Conservation (phyloP, 495 filamentous ascomycete genomes). For the Penicillium angulare region DNA sequence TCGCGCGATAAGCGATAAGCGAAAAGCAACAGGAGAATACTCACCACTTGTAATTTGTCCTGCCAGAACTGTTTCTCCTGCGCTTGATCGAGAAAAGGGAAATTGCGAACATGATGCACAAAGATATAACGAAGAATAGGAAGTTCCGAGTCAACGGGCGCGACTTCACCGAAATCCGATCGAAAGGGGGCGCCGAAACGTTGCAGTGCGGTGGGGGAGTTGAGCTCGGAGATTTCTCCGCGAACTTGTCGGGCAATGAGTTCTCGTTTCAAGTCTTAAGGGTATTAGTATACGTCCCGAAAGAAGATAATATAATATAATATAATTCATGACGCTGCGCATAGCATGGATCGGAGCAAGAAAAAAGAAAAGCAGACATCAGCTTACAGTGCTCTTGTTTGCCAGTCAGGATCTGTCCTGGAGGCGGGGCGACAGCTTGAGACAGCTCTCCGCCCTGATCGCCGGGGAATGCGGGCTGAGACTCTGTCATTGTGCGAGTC, state of each 20-base stretch:
- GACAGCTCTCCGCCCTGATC: not conserved
- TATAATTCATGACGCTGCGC: too few relatives aligned
- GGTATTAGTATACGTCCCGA: too few relatives aligned
- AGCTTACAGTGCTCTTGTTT: slow-evolving; percentile 95
- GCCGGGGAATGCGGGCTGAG: slow-evolving; percentile 4
- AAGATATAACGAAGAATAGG: slow-evolving; percentile 96
- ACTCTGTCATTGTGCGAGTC: not conserved
- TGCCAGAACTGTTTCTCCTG: slow-evolving; percentile 99
- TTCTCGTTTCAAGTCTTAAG: slow-evolving; percentile 91
- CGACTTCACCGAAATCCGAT: slow-evolving; percentile 87
- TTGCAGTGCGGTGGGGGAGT: slow-evolving; percentile 89
- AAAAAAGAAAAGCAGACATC: too few relatives aligned
- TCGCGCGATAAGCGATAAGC: too few relatives aligned
- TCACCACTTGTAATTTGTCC: slow-evolving; percentile 90
- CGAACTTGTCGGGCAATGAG: slow-evolving; percentile 86
- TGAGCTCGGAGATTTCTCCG: slow-evolving; percentile 85
- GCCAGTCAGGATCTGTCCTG: slow-evolving; percentile 68
- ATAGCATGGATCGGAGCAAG: too few relatives aligned
- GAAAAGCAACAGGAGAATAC: slow-evolving; percentile 39
- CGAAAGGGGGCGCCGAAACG: slow-evolving; percentile 94
- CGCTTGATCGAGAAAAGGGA: slow-evolving; percentile 93
- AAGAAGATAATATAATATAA: too few relatives aligned
- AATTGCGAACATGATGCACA: slow-evolving; percentile 95
- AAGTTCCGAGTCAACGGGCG: slow-evolving; percentile 89
- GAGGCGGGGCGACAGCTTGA: slow-evolving; percentile 35